phyloP scores from a whole-genome alignment of 176 grass and related monocot species.

The Urochloa ruziziensis region DNA sequence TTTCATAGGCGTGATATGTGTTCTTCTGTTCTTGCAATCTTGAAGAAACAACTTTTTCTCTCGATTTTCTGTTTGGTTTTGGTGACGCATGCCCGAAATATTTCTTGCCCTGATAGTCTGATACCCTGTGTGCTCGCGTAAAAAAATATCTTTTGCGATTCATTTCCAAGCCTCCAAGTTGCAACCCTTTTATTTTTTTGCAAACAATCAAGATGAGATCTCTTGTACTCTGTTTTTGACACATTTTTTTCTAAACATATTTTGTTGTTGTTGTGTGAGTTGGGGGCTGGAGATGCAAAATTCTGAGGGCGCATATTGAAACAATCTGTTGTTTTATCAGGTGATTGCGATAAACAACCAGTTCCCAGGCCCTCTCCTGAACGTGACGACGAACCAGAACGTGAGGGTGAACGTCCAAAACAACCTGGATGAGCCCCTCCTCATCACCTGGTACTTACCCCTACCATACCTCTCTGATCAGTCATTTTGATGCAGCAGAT shows the following conservation, averaged over 20 bases:
- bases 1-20: neutral
- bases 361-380: constrained; percentile 77
- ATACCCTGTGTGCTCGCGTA: neutral
- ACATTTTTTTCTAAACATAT: neutral
- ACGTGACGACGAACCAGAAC: constrained; percentile 80
- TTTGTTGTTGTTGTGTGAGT: neutral
- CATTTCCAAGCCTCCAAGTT: neutral
- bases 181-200: neutral
- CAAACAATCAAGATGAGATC: neutral
- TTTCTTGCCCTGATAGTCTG: neutral
- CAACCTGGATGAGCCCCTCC: constrained; percentile 80
- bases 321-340: neutral
- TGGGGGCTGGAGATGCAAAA: neutral
- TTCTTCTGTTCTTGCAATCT: neutral
- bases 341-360: constrained; percentile 76
- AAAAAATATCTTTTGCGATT: neutral
- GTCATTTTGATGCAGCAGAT: neutral
- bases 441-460: constrained; percentile 66
- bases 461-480: neutral
- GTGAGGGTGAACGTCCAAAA: constrained; percentile 81
- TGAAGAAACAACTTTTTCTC: neutral
- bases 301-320: neutral
- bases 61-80: neutral
- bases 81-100: neutral
- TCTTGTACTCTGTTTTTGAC: neutral